Base-by-base conservation (phyloP, 2,329 filamentous ascomycete genomes). In the Aspergillus aculeatinus region DNA sequence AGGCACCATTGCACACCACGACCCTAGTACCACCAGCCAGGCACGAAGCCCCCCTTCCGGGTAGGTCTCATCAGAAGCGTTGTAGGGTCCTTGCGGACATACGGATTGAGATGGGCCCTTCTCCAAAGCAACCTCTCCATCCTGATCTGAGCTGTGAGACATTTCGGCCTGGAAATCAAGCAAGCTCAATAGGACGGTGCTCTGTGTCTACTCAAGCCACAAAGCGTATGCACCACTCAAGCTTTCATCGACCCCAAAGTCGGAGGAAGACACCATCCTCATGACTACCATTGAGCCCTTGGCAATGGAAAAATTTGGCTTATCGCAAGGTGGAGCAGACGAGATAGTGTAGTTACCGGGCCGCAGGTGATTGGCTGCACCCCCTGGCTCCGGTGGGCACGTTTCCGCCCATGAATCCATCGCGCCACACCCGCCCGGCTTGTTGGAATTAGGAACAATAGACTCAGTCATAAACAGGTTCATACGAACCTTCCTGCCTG, bases 21-120 rank as follows among this genome's bases (percentile, higher is more conserved):
- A 71, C 10, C 77, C 79, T 1, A 74, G 60, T 2, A 79, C 78
- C 3, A 79, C 76, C 0, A 76, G 70, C 76, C 78, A 80, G n/a
- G 78, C 77, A 27, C 66, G 63, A 1, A 72, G 60, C 0, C 77
- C 77, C n/a, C 78, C 77, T 60, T 80, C 79, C 1, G 78, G 78
- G 59, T 70, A 74, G 23, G 47, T 48, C 11, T 48, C 53, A 16
- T 55, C 52, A n/a, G 48, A 23, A 16, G 27, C 21, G 42, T 48
- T n/a, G 35, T 48, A 27, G 16, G 29, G 53, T n/a, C 44, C 53
- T 33, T 55, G 42, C 5, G 16, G 16, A 33, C 6, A 29, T 48
- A 55, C 31, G 14, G 35, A 29, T 12, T 55, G 53, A 9, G 53
- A 55, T 5, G 42, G 42, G 16, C 16, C 19, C 29, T 55, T 55